A percentile compares a stretch with the other conserved stretches of the same genome.
phyloP scores from a whole-genome alignment of 2,329 filamentous ascomycete species.

The Fusarium xylarioides region DNA sequence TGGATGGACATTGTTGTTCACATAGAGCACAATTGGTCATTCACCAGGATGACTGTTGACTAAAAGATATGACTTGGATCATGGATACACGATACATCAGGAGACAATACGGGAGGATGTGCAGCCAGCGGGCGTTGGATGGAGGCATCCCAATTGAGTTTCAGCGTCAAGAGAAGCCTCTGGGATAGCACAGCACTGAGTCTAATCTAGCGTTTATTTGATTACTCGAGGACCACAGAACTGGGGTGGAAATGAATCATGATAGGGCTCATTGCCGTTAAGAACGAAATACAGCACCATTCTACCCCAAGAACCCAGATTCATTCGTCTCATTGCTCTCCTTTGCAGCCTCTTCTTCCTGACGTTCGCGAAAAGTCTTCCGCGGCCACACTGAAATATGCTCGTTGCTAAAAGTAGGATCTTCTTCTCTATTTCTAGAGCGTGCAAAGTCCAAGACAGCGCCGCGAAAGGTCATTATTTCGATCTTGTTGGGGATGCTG shows the following conservation, averaged over 20 bases:
- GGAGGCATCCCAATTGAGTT: neutral
- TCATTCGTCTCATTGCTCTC: neutral
- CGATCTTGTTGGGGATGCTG: neutral
- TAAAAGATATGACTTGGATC: neutral
- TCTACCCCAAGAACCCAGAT: neutral
- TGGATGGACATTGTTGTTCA: neutral
- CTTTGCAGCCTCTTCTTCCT: neutral
- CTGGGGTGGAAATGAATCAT: neutral
- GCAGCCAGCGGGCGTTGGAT: neutral
- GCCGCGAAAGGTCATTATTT: neutral
- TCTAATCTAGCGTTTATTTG: neutral
- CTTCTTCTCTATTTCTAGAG: neutral
- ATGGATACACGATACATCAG: neutral
- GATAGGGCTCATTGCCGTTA: neutral
- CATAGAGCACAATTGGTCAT: neutral
- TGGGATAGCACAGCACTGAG: neutral
- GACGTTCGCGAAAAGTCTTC: neutral
- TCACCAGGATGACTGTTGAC: neutral
- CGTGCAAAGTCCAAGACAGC: neutral
- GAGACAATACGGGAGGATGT: neutral
- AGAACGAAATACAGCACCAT: neutral
- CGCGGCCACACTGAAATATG: neutral
- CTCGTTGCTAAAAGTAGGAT: neutral
- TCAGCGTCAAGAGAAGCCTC: neutral
- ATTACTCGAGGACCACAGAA: neutral